Percentiles rank a stretch among this genome's conserved stretches.
Conservation (phyloP, 2,329 filamentous ascomycete species). For the Fusarium vanettenii region DNA sequence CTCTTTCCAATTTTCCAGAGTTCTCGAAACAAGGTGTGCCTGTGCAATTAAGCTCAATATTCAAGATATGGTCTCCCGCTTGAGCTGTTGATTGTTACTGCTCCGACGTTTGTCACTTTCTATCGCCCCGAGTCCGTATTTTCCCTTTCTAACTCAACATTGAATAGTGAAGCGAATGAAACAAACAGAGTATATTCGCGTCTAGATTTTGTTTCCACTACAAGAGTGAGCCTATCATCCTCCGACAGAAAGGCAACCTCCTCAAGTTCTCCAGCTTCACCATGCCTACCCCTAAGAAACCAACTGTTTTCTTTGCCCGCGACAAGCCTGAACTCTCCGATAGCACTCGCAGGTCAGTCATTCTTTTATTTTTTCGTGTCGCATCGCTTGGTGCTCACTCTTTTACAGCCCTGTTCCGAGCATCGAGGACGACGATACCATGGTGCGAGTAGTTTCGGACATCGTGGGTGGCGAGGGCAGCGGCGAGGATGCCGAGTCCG, state of each 20-base stretch:
- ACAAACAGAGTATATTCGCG: background rate
- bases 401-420: slow-evolving; percentile 12
- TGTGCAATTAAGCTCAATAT: background rate
- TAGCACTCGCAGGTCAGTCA: slow-evolving; percentile 25
- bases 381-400: background rate
- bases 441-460: slow-evolving; percentile 15
- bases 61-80: background rate
- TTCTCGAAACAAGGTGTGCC: background rate
- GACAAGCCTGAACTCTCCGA: slow-evolving; percentile 21
- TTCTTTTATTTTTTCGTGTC: background rate
- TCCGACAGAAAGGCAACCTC: background rate
- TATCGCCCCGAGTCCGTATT: background rate
- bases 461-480: slow-evolving; percentile 12
- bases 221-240: background rate
- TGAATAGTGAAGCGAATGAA: background rate
- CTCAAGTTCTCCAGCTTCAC: background rate
- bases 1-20: background rate
- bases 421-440: slow-evolving; percentile 17
- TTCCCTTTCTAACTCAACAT: background rate
- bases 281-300: slow-evolving; percentile 25
- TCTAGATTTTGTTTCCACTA: too few species aligned
- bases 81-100: background rate
- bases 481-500: background rate
- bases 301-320: slow-evolving; percentile 39
- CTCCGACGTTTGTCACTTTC: background rate